phyloP scores from a whole-genome alignment of 106 monocot species.

The Amphibolis antarctica region DNA sequence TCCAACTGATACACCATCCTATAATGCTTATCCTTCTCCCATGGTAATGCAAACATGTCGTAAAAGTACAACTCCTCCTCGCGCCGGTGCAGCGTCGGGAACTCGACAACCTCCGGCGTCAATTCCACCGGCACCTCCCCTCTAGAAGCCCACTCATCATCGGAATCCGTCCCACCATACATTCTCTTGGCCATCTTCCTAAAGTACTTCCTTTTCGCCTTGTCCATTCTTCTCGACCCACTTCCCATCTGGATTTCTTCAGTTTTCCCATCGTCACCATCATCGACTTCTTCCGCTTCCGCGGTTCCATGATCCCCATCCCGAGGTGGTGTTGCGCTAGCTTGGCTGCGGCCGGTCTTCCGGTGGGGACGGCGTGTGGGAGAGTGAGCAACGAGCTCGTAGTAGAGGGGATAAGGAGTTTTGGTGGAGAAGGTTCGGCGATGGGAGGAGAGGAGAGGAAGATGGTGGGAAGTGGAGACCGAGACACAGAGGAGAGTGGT shows the following conservation, averaged over 20 bases:
- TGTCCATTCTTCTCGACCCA: constrained; percentile 21
- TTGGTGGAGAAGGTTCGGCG: constrained; percentile 36
- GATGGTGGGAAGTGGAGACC: neutral
- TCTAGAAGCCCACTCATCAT: constrained; percentile 3
- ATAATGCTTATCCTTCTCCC: constrained; percentile 99
- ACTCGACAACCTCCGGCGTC: constrained; percentile 78
- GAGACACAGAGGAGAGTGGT: constrained; percentile 4
- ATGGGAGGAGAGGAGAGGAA: constrained; percentile 2
- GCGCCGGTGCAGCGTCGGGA: constrained; percentile 72
- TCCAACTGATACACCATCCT: constrained; percentile 91
- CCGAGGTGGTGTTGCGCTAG: neutral
- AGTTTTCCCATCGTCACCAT: neutral
- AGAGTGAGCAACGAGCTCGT: constrained; percentile 69
- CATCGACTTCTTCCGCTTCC: neutral
- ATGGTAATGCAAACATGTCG: constrained; percentile 90
- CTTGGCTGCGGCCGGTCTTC: neutral
- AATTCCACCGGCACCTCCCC: constrained; percentile 56
- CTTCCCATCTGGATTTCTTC: neutral
- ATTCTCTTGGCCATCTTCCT: constrained; percentile 57
- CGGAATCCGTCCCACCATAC: constrained; percentile 50
- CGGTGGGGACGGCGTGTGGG: constrained; percentile 22
- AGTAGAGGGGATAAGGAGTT: constrained; percentile 89
- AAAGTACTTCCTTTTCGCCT: constrained; percentile 75
- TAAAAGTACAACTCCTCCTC: constrained; percentile 97
- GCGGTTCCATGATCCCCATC: neutral